Evolutionary conservation across 805 yeast genomes (phyloP).

Genomic region (Ogataea trehalophila): DNA sequence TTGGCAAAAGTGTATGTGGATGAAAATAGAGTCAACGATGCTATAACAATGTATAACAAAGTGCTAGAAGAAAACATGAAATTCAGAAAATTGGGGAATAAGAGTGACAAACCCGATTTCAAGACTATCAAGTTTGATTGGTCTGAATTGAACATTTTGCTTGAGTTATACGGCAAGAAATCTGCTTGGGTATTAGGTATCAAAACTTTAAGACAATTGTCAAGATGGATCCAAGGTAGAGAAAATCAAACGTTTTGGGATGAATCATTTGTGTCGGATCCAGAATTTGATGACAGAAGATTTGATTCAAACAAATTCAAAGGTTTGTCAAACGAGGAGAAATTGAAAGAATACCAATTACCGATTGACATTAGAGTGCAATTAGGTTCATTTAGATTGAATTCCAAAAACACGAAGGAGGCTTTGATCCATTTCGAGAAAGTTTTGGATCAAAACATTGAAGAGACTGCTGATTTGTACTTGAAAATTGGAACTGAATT

Average conservation of each 20-base stretch:
- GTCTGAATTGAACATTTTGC: constrained; percentile 81
- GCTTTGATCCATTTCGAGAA: constrained; percentile 67
- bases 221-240: constrained; percentile 80
- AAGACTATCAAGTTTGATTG: constrained; percentile 62
- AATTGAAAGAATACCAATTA: constrained; percentile 41
- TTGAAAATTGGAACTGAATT: constrained; percentile 72
- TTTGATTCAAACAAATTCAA: constrained; percentile 41
- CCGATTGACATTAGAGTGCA: constrained; percentile 89
- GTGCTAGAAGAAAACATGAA: constrained; percentile 56
- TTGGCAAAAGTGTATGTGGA: constrained; percentile 48
- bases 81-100: constrained; percentile 27
- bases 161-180: constrained; percentile 72
- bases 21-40: constrained; percentile 63
- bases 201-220: constrained; percentile 57
- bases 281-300: constrained; percentile 79
- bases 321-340: constrained; percentile 35
- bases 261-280: constrained; percentile 51
- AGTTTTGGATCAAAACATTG: constrained; percentile 47
- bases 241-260: constrained; percentile 64
- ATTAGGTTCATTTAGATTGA: constrained; percentile 68
- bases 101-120: constrained; percentile 21
- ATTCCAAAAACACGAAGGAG: constrained; percentile 57
- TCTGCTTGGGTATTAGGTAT: constrained; percentile 63
- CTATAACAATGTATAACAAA: constrained; percentile 63
- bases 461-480: constrained; percentile 67